Base-by-base conservation (phyloP, 2,329 filamentous ascomycete species). In the Diaporthe destruens region DNA sequence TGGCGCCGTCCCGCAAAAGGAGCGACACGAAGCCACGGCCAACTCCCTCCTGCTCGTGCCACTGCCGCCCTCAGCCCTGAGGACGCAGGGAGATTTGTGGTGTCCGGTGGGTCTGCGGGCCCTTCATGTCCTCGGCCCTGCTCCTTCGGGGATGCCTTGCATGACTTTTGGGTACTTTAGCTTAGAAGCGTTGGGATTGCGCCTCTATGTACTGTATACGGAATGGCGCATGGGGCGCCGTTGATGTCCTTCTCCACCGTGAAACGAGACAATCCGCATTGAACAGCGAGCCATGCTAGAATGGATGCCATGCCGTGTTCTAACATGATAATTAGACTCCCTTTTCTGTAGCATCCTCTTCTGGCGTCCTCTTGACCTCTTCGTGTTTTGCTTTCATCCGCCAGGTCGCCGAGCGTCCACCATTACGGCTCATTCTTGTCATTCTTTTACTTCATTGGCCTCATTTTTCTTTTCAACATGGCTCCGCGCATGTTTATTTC, bases 181-280 rank as follows among this genome's bases (percentile, higher is more conserved):
- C 34, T 57, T 36, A 36, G 47, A 44, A 49, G 32, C 56, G 39
- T 29, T n/a, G 14, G 39, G 49, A 42, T 55, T 49, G 47, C 53
- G 39, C 34, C 23, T 39, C 51, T 39, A n/a, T 29, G 2, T 5
- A 29, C 29, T 29, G 29, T 51, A 18, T 49, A 12, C 20, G 23
- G 53, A 39, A 12, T 4, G 25, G 9, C 20, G 29, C 51, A 54
- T 47, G 61, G 53, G 49, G 23, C n/a, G 29, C 36, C 47, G 18
- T 34, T 65, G 42, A 34, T 54, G 44, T 25, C 18, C 44, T 42
- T 44, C 63, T 12, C 49, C 44, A 39, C 51, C 42, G n/a, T 57
- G 71, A 73, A 73, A 71, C 71, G 67, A 70, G 71, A 71, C 66
- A 70, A 34, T 12, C 54, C 47, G 51, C 23, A 25, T 72, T 53